Conservation (phyloP, 352 stramenopile genomes). For the Pythium plurisporium region DNA sequence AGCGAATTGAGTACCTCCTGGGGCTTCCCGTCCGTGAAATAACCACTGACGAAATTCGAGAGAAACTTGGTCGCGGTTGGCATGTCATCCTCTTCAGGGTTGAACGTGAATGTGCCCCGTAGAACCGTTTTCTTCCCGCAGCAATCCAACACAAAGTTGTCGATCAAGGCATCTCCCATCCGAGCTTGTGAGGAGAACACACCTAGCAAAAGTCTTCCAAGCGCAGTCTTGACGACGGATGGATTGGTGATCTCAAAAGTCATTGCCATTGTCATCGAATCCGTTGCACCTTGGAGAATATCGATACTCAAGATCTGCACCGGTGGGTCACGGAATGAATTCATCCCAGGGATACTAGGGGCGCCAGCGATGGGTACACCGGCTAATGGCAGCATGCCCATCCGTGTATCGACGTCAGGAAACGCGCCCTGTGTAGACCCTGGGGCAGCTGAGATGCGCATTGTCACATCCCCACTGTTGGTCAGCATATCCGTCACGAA, state of each 20-base stretch:
- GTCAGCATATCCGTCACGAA: constrained; percentile 64
- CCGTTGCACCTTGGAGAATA: constrained; percentile 43
- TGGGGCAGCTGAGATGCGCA: constrained; percentile 38
- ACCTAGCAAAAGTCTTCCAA: constrained; percentile 49
- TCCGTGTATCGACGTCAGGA: constrained; percentile 61
- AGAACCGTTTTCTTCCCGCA: constrained; percentile 54
- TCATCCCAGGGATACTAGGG: constrained; percentile 56
- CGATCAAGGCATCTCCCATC: constrained; percentile 61
- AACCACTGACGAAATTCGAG: constrained; percentile 83
- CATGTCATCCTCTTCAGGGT: constrained; percentile 30
- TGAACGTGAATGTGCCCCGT: constrained; percentile 54
- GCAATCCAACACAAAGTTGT: constrained; percentile 62
- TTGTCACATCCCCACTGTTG: constrained; percentile 50
- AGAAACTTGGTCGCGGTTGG: constrained; percentile 47
- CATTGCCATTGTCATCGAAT: constrained; percentile 63
- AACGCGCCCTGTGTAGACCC: constrained; percentile 31
- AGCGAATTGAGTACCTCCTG: too few relatives aligned
- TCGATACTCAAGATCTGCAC: constrained; percentile 61
- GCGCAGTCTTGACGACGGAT: constrained; percentile 55
- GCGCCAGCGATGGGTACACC: constrained; percentile 57
- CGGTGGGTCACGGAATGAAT: constrained; percentile 59
- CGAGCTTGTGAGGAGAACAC: constrained; percentile 38
- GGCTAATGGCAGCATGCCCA: constrained; percentile 62
- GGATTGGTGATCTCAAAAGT: constrained; percentile 66
- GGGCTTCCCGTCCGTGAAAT: constrained; percentile 59